Conservation (phyloP, 2,329 filamentous ascomycete species). For the Ophiostoma triangulosporum region DNA sequence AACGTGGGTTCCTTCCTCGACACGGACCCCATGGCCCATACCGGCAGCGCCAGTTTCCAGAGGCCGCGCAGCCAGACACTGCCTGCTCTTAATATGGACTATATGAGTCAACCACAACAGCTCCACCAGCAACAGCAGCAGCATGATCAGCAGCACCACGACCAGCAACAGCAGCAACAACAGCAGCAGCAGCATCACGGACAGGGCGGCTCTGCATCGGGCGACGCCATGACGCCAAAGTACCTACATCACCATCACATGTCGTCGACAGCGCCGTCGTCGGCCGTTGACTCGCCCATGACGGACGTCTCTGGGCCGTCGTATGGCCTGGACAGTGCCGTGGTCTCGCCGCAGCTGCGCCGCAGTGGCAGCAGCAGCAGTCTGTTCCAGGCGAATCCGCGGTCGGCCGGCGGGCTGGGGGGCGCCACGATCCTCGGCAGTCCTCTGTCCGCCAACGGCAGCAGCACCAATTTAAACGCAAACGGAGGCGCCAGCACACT, state of each 20-base stretch:
- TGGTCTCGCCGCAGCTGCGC: conserved; percentile 31
- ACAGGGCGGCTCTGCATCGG: background rate
- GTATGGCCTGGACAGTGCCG: conserved; percentile 26
- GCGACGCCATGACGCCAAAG: conserved; percentile 30
- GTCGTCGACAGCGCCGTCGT: conserved; percentile 34
- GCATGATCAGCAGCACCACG: background rate
- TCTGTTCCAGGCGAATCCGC: conserved; percentile 21
- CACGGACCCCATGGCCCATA: conserved; percentile 26
- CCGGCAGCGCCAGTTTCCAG: conserved; percentile 41
- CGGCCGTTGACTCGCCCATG: conserved; percentile 37
- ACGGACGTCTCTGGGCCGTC: conserved; percentile 29
- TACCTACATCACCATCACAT: conserved; percentile 43
- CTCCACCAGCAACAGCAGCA: conserved; percentile 5
- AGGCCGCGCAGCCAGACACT: conserved; percentile 82
- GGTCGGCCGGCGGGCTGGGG: conserved; percentile 15
- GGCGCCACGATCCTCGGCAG: conserved; percentile 6
- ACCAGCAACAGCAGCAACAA: background rate
- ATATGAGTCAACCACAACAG: conserved; percentile 35
- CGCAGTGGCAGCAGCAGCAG: conserved; percentile 39
- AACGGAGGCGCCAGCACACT: conserved; percentile 28
- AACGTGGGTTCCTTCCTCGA: conserved; percentile 50
- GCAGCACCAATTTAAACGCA: background rate
- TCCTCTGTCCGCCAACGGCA: background rate
- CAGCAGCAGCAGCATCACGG: background rate
- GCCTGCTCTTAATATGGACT: conserved; percentile 54